A percentile compares a stretch with the other conserved stretches of the same genome.
These are phyloP conservation scores for Helicostylum pulchrum DNA, from an alignment of 192 early-diverging fungal genomes.

Conservation along the genomic window DNA sequence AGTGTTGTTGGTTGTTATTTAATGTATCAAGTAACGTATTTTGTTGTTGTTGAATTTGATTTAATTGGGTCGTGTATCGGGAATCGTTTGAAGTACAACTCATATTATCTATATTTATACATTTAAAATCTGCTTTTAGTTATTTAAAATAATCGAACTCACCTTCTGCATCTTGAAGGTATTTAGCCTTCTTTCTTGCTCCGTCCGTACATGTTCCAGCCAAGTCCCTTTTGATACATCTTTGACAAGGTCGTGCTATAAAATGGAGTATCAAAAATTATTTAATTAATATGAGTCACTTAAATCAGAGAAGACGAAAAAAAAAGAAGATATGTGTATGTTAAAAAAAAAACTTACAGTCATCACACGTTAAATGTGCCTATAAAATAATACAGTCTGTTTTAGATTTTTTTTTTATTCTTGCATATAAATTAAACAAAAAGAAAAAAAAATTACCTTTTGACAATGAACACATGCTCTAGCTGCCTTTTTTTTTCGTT, in stretches of 20 bases:
- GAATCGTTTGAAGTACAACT: conserved; percentile 7
- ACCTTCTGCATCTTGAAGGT: conserved; percentile 71
- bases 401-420: neutral
- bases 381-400: neutral
- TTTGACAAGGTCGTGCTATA: conserved; percentile 77
- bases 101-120: neutral
- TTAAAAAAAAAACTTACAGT: conserved; percentile 46
- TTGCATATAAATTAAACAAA: too few species aligned
- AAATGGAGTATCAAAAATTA: neutral
- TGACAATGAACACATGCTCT: conserved; percentile 67
- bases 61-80: neutral
- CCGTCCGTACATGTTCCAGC: conserved; percentile 80
- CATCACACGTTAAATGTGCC: conserved; percentile 74
- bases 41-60: too few species aligned
- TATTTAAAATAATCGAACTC: neutral
- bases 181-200: conserved; percentile 89
- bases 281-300: conserved; percentile 12
- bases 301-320: conserved; percentile 1
- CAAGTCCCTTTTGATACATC: conserved; percentile 81
- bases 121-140: neutral
- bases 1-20: neutral
- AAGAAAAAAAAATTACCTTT: conserved; percentile 17
- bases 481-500: conserved; percentile 35
- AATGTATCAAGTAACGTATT: too few species aligned
- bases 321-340: neutral